These are phyloP conservation scores for Eucalyptus pauciflora DNA, from an alignment of 345 rosid genomes.

Conservation along the genomic window DNA sequence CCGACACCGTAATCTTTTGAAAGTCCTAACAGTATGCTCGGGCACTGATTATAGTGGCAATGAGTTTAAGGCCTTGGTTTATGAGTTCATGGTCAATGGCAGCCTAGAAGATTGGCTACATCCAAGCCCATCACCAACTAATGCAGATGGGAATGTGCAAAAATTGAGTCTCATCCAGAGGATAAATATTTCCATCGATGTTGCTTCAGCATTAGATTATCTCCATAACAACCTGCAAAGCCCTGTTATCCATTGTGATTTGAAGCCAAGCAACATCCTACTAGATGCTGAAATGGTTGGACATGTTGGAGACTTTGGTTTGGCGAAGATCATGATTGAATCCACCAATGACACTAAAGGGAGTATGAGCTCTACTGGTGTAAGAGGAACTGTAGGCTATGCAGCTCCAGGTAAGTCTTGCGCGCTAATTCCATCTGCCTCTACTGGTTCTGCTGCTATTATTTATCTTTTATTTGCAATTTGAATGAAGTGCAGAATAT, in stretches of 20 bases:
- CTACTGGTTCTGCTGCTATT: accelerated
- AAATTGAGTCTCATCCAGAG: not conserved
- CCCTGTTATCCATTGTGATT: conserved; percentile 6
- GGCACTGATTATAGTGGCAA: not conserved
- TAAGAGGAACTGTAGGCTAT: not conserved
- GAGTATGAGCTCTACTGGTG: not conserved
- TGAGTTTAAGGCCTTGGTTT: not conserved
- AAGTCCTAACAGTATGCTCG: not conserved
- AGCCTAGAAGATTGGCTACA: not conserved
- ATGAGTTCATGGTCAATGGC: not conserved
- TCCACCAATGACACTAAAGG: accelerated
- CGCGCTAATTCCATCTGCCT: not conserved
- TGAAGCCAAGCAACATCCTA: not conserved
- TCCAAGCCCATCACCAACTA: not conserved
- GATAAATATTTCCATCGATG: not conserved
- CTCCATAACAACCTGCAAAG: not conserved
- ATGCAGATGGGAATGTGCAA: accelerated
- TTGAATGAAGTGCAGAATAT: conserved; percentile 2
- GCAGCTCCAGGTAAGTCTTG: not conserved
- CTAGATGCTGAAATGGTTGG: not conserved
- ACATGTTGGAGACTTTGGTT: not conserved
- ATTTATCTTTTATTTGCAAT: not conserved
- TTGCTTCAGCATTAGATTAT: conserved; percentile 7
- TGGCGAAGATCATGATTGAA: accelerated
- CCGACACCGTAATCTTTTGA: not conserved